phyloP scores from a whole-genome alignment of 2,329 filamentous ascomycete genomes.

The Penicillium sumatraense region DNA sequence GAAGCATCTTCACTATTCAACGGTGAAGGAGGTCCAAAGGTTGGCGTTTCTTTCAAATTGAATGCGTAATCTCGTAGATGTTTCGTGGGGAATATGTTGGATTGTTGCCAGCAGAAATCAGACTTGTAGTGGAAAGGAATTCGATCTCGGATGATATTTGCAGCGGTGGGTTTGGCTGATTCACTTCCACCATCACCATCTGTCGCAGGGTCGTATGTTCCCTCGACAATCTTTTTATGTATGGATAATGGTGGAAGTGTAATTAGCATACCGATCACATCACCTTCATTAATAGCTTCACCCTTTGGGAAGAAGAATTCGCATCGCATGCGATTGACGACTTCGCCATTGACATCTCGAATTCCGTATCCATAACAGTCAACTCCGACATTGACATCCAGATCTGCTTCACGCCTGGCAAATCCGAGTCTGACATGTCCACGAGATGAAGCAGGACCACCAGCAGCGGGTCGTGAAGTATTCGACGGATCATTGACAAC shows the following conservation, averaged over 20 bases:
- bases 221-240: slow-evolving; percentile 85
- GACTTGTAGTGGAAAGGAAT: slow-evolving; percentile 94
- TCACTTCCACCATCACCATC: slow-evolving; percentile 55
- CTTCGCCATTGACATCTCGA: slow-evolving; percentile 86
- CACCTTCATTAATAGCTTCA: slow-evolving; percentile 82
- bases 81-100: slow-evolving; percentile 72
- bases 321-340: slow-evolving; percentile 91
- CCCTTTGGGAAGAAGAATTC: slow-evolving; percentile 82
- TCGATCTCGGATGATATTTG: slow-evolving; percentile 91
- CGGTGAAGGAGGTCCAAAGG: slow-evolving; percentile 57
- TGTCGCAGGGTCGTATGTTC: slow-evolving; percentile 83
- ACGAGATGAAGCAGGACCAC: slow-evolving; percentile 31
- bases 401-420: slow-evolving; percentile 51
- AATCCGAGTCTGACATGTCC: slow-evolving; percentile 56
- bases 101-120: slow-evolving; percentile 84
- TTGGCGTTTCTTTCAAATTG: slow-evolving; percentile 51
- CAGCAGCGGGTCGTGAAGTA: slow-evolving; percentile 20
- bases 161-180: slow-evolving; percentile 53
- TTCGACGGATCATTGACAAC: slow-evolving; percentile 35
- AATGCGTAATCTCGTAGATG: slow-evolving; percentile 75
- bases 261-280: slow-evolving; percentile 93
- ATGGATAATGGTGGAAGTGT: slow-evolving; percentile 82
- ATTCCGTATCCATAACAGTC: slow-evolving; percentile 96
- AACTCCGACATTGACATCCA: slow-evolving; percentile 70
- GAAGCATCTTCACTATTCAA: slow-evolving; percentile 71